A percentile compares a stretch with the other conserved stretches of the same genome.
phyloP scores from a whole-genome alignment of 345 rosid genomes.

The Rhizophora apiculata region DNA sequence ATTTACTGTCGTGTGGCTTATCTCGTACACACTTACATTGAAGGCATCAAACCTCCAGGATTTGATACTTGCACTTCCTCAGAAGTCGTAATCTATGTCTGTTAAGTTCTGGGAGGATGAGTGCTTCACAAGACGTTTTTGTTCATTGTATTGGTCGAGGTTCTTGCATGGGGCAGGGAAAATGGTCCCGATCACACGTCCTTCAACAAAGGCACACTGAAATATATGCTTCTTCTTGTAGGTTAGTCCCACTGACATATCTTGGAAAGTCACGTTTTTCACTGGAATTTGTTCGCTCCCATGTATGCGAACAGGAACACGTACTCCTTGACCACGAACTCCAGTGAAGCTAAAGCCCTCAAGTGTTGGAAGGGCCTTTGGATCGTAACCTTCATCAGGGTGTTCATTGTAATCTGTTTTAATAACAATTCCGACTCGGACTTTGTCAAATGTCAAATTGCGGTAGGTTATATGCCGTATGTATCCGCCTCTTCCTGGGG shows the following conservation, averaged over 20 bases:
- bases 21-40: conserved; percentile 6
- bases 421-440: conserved; percentile 81
- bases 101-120: conserved; percentile 65
- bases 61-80: conserved; percentile 6
- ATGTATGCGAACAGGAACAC: conserved; percentile 77
- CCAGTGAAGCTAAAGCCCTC: conserved; percentile 69
- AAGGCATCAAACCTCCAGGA: background rate
- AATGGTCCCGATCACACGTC: conserved; percentile 77
- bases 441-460: conserved; percentile 69
- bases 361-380: conserved; percentile 61
- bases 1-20: background rate
- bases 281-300: conserved; percentile 63
- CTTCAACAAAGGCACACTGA: conserved; percentile 81
- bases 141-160: conserved; percentile 80
- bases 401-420: conserved; percentile 96
- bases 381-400: conserved; percentile 74
- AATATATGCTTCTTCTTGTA: conserved; percentile 88
- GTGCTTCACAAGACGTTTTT: conserved; percentile 51
- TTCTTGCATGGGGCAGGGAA: conserved; percentile 88
- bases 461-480: conserved; percentile 59
- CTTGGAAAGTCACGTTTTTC: conserved; percentile 57
- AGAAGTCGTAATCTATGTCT: conserved; percentile 80
- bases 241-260: conserved; percentile 71
- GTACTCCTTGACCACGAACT: conserved; percentile 69
- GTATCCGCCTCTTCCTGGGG: conserved; percentile 89